Evolutionary conservation across 106 monocot species (phyloP), one percentile per base, ranked within the genome.

Genomic region (Gastrodia elata): DNA sequence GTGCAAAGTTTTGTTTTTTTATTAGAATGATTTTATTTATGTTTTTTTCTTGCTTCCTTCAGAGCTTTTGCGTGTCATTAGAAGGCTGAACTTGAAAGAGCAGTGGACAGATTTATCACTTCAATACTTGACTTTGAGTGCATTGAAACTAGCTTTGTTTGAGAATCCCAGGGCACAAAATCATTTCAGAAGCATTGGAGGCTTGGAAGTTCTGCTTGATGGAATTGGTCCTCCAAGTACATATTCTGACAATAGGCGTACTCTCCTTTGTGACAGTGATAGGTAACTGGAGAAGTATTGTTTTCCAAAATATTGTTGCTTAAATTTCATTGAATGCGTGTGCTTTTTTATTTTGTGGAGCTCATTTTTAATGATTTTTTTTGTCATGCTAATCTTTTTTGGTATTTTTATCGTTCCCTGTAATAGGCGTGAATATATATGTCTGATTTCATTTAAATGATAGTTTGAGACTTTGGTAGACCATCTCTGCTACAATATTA

Each of bases 121-220:
- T 69, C 93, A 93, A 61, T 91, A 85, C 73, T 72, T 93, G 59
- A 84, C 86, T 80, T 74, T 98, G 72, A 71, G 71, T 13, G 76
- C 88, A 68, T 84, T 98, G 26, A 91, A 76, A 72, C 86, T 85
- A 76, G 77, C 84, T 34, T 70, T 98, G 40, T 86, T 55, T 68
- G 79, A 84, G 80, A 93, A 93, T 82, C 68, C 86, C 26, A 81
- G 97, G 68, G 90, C 93, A 38, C 97, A 98, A 65, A 98, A 91
- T 83, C 97, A 98, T 85, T 98, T 98, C 77, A 93, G 91, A 89
- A 88, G 93, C 72, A 98, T 98, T 75, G 97, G 97, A 70, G 97
- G 97, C 14, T 84, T 98, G 64, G 97, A 98, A 80, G 93, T 98
- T 82, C 75, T 98, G 15, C 70, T 98, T 22, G 97, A 98, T 83